Conservation (phyloP, 1,284 basidiomycete genomes). For the Pseudozyma sp. region DNA sequence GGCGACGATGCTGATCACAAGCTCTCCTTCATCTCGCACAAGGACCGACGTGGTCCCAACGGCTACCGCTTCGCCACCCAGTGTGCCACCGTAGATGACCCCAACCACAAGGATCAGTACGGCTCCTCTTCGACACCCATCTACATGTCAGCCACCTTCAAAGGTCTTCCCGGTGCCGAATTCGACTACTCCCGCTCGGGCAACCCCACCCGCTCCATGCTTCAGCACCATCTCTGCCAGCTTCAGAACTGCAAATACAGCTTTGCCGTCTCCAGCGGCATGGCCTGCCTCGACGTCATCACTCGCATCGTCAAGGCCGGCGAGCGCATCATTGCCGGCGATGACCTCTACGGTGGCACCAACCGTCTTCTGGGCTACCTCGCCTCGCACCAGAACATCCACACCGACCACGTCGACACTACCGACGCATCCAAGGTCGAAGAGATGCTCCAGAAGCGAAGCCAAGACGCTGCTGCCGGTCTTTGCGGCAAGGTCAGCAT, state of each 20-base stretch:
- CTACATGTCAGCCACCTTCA: constrained; percentile 98
- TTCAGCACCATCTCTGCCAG: constrained; percentile 66
- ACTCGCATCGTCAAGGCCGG: constrained; percentile 92
- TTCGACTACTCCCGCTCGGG: constrained; percentile 92
- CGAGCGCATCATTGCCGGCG: constrained; percentile 93
- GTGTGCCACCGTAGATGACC: constrained; percentile 88
- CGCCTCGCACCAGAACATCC: constrained; percentile 85
- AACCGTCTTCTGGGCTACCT: constrained; percentile 95
- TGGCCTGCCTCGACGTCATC: constrained; percentile 97
- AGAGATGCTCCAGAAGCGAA: constrained; percentile 52
- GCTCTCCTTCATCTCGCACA: constrained; percentile 47
- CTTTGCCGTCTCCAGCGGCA: constrained; percentile 92
- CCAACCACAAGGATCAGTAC: constrained; percentile 91
- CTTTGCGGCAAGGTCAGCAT: constrained; percentile 56
- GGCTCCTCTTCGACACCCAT: constrained; percentile 94
- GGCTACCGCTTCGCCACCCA: constrained; percentile 76
- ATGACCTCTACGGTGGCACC: constrained; percentile 97
- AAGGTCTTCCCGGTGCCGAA: constrained; percentile 88
- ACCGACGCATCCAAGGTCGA: constrained; percentile 75
- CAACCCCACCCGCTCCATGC: constrained; percentile 83
- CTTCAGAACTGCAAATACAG: constrained; percentile 75
- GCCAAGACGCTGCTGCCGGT: constrained; percentile 51
- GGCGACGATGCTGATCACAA: constrained; percentile 40
- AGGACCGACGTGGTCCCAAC: constrained; percentile 52
- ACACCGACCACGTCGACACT: constrained; percentile 93